Evolutionary conservation across 164 flowering plant genomes (phyloP).

Genomic region (Dillenia suffruticosa): DNA sequence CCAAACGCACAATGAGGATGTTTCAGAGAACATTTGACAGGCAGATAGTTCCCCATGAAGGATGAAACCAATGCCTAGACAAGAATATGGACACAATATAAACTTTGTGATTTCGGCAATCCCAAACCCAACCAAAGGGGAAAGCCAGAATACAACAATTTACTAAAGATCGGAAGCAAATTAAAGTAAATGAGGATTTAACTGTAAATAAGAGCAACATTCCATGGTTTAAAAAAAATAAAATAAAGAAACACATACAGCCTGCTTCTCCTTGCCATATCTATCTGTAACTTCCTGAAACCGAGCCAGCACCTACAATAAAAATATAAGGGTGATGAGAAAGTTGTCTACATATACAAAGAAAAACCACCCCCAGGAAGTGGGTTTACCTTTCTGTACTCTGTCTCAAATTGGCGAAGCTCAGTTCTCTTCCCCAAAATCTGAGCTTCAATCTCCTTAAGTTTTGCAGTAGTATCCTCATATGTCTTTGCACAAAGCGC

Average conservation of each 20-base stretch:
- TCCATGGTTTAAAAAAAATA: not conserved
- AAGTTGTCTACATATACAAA: no score
- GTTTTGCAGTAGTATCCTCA: slow-evolving; percentile 73
- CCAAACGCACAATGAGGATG: slow-evolving; percentile 2
- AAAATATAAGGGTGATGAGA: not conserved
- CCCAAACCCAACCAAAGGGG: no score
- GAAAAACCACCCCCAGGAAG: not conserved
- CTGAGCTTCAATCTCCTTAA: slow-evolving; percentile 83
- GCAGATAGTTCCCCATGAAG: not conserved
- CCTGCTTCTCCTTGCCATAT: slow-evolving; percentile 87
- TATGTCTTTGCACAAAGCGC: slow-evolving; percentile 86
- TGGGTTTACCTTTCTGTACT: slow-evolving; percentile 67
- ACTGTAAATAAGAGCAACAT: no score
- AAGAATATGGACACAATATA: no score
- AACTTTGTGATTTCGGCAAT: no score
- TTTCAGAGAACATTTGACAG: not conserved
- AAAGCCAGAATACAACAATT: no score
- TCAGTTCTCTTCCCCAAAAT: slow-evolving; percentile 89
- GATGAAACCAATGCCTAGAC: no score
- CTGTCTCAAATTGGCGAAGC: slow-evolving; percentile 88
- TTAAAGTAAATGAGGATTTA: not conserved
- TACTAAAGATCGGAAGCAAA: slow-evolving; percentile 1
- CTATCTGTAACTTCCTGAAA: slow-evolving; percentile 90
- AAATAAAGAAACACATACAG: slow-evolving; percentile 44
- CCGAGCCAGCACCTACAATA: slow-evolving; percentile 80